Conservation (phyloP, 805 yeast species). For the Kluyveromyces siamensis region DNA sequence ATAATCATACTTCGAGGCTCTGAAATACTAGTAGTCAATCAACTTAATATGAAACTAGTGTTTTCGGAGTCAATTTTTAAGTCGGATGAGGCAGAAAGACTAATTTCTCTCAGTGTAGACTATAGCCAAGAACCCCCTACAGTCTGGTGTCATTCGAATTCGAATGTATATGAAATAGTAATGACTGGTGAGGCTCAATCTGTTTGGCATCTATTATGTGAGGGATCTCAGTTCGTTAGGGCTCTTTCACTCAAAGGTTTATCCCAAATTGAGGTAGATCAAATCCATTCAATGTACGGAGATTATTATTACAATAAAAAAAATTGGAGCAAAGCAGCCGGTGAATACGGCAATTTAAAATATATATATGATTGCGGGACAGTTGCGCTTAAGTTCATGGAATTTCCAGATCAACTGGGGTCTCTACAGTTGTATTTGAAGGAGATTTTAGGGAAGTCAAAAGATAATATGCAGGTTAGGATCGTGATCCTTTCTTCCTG, state of each 20-base stretch:
- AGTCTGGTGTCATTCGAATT: slow-evolving; percentile 64
- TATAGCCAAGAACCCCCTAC: slow-evolving; percentile 33
- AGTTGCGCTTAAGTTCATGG: slow-evolving; percentile 49
- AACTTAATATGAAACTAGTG: slow-evolving; percentile 41
- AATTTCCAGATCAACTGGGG: slow-evolving; percentile 28
- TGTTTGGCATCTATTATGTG: slow-evolving; percentile 63
- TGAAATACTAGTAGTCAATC: slow-evolving; percentile 39
- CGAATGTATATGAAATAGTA: slow-evolving; percentile 61
- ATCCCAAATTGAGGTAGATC: slow-evolving; percentile 35
- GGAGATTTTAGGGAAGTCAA: slow-evolving; percentile 29
- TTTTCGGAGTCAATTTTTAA: slow-evolving; percentile 33
- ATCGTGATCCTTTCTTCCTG: slow-evolving; percentile 26
- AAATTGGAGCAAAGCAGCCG: slow-evolving; percentile 37
- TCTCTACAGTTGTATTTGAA: slow-evolving; percentile 41
- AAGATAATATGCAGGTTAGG: slow-evolving; percentile 21
- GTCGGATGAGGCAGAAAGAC: slow-evolving; percentile 25
- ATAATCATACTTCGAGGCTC: slow-evolving; percentile 37
- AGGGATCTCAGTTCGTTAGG: slow-evolving; percentile 46
- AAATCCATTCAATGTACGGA: slow-evolving; percentile 48
- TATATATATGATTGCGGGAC: slow-evolving; percentile 56
- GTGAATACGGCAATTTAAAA: slow-evolving; percentile 47
- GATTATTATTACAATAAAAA: slow-evolving; percentile 32
- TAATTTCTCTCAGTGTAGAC: slow-evolving; percentile 45
- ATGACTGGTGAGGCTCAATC: slow-evolving; percentile 60
- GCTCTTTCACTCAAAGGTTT: slow-evolving; percentile 42